Percentiles rank a stretch among this genome's conserved stretches.
Conservation (phyloP, 129 eudicot species). For the Solidago caesia region DNA sequence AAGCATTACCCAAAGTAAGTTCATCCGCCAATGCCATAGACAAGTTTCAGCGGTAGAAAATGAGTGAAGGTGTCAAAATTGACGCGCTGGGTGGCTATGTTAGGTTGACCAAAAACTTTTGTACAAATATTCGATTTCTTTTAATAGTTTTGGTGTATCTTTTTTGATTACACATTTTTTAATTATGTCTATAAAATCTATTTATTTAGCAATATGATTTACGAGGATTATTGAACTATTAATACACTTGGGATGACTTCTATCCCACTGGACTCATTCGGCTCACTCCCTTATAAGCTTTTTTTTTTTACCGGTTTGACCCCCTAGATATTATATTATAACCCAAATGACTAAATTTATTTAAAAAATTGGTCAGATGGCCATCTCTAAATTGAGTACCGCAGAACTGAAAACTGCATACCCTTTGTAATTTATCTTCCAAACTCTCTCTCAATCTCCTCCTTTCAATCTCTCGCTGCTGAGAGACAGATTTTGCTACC, state of each 20-base stretch:
- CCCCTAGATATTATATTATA: background rate
- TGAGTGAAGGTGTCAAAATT: background rate
- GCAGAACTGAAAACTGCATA: conserved; percentile 26
- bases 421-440: conserved; percentile 87
- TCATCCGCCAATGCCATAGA: conserved; percentile 9
- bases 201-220: background rate
- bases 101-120: background rate
- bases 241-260: background rate
- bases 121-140: background rate
- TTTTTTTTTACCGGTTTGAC: background rate
- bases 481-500: conserved; percentile 64
- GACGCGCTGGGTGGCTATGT: background rate
- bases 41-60: background rate
- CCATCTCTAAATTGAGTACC: background rate
- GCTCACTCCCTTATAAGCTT: background rate
- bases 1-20: conserved; percentile 6
- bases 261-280: background rate
- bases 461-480: conserved; percentile 85
- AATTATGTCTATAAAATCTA: no score
- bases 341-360: background rate
- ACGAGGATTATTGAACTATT: background rate
- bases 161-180: background rate
- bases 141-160: background rate
- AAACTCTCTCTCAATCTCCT: conserved; percentile 66
- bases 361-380: background rate